Conservation (phyloP, 768 basidiomycete species). For the Hydnomerulius pinastri region DNA sequence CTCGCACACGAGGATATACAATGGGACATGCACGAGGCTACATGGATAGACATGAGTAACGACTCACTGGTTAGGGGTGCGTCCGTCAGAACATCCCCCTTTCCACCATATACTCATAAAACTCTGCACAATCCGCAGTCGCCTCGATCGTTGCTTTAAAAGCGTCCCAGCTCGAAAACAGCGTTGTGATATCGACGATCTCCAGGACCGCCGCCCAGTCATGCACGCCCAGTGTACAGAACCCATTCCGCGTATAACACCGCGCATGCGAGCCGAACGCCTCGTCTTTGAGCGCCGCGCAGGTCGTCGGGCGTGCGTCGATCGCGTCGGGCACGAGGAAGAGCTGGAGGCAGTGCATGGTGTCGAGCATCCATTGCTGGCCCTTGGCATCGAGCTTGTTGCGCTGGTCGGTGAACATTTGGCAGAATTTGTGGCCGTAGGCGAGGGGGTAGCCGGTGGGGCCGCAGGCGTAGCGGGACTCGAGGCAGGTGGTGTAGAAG, state of each 20-base stretch:
- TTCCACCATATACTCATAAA: slow-evolving; percentile 14
- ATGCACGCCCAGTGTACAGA: slow-evolving; percentile 37
- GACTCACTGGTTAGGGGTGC: too few relatives aligned
- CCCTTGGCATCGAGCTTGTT: slow-evolving; percentile 33
- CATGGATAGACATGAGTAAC: too few relatives aligned
- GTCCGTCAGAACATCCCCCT: slow-evolving; percentile 9
- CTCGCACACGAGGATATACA: too few relatives aligned
- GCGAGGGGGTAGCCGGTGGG: slow-evolving; percentile 43
- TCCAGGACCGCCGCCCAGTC: slow-evolving; percentile 41
- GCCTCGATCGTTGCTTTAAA: slow-evolving; percentile 14
- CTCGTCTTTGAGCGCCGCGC: slow-evolving; percentile 34
- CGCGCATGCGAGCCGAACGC: slow-evolving; percentile 44
- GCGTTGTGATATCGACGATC: slow-evolving; percentile 23
- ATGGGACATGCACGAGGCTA: too few relatives aligned
- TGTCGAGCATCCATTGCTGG: slow-evolving; percentile 44
- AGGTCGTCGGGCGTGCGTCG: slow-evolving; percentile 28
- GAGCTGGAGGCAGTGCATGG: slow-evolving; percentile 48
- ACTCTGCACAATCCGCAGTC: slow-evolving; percentile 7
- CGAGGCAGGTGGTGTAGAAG: slow-evolving; percentile 48
- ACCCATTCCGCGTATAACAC: slow-evolving; percentile 44
- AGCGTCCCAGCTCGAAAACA: slow-evolving; percentile 19
- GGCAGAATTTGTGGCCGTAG: slow-evolving; percentile 43
- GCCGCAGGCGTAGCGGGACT: slow-evolving; percentile 47
- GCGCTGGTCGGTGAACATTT: slow-evolving; percentile 36
- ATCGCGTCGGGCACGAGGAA: slow-evolving; percentile 40